Base-by-base conservation (phyloP, 192 early-diverging fungal genomes). In the Endogone sp. region DNA sequence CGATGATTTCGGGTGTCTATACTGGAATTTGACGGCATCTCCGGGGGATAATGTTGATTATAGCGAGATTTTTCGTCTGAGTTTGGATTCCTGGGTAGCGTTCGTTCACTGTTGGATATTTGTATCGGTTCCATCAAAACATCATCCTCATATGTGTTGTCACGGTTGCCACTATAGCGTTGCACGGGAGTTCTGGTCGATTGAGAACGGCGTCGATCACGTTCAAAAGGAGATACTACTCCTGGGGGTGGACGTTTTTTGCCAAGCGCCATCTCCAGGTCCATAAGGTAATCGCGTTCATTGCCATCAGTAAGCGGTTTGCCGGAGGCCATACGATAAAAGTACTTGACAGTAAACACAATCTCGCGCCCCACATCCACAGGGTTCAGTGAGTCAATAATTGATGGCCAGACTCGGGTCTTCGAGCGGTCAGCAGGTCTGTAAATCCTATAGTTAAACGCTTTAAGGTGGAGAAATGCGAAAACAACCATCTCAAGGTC, bases 401-500 rank as follows among this genome's bases (percentile, higher is more conserved):
- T 25, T 9, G 71, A 71, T 32, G 67, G 69, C 71, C 71, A 77
- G 56, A 77, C 44, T 2, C 68, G 70, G 0, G 68, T 77, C 76
- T 73, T 77, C 64, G 72, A 72, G 4, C 55, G 68, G 26, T 73
- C 71, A 20, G 23, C 21, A 0, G 76, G 76, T 0, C 72, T 68
- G 62, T 77, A 77, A 20, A 72, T 68, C 29, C 73, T 73, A 49
- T 77, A 77, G 13, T 65, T 63, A 64, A 77, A 77, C 13, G 76
- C 76, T 27, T 67, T 69, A 13, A 77, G 60, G 25, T 77, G 76
- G 57, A 77, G 67, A 11, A 77, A 4, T 0, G 76, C 68, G 56
- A 77, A 77, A 23, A 77, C 64, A 22, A 77, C 76, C 76, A 77
- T 77, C 68, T 77, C 76, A 22, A 77, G 23, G 49, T 77, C 71